Base-by-base conservation (phyloP, 345 rosid species). In the Eucalyptus leucophloia region DNA sequence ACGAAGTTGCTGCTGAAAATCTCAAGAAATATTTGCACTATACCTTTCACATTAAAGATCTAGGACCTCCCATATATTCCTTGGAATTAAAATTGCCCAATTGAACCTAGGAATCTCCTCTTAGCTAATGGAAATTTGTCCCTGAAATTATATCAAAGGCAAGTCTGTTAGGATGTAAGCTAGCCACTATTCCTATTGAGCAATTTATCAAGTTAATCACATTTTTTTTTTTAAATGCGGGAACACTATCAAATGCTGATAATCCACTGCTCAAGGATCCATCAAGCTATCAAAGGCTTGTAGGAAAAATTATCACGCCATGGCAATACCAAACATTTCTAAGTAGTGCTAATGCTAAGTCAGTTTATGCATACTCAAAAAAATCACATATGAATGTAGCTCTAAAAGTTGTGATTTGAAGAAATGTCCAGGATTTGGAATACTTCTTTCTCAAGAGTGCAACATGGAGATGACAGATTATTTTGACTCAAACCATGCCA, bases 1-100 rank as follows among this genome's bases (percentile, higher is more conserved):
- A 7, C n/a, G 37, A 65, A 17, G 17, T 5, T 4, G 3, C 10
- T 58, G 0, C 0, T 7, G 10, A n/a, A n/a, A 4, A n/a, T n/a
- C 14, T 65, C 34, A 14, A n/a, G 0, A 14, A 65, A n/a, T 65
- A 65, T n/a, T 4, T 65, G 37, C 37, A n/a, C 77, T 65, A 7
- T 15, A 30, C 8, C 8, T 30, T 62, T 62, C 2, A 62, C 32
- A 62, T 62, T 7, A 62, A 62, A 30, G 34, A 62, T 7, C n/a
- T 30, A 4, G 34, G 34, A 13, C 34, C 34, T 13, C 72, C 18
- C 17, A 62, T 12, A 13, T 30, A 62, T 30, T 62, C 32, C 18
- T 62, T 62, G 69, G 69, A 14, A 65, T 30, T 65, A 16, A 65
- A 4, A 65, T 30, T 7, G 9, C 34, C 16, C 10, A 7, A 7